A percentile compares a stretch with the other conserved stretches of the same genome.
Evolutionary conservation across 805 yeast genomes (phyloP).

Genomic region (Candida wancherniae): DNA sequence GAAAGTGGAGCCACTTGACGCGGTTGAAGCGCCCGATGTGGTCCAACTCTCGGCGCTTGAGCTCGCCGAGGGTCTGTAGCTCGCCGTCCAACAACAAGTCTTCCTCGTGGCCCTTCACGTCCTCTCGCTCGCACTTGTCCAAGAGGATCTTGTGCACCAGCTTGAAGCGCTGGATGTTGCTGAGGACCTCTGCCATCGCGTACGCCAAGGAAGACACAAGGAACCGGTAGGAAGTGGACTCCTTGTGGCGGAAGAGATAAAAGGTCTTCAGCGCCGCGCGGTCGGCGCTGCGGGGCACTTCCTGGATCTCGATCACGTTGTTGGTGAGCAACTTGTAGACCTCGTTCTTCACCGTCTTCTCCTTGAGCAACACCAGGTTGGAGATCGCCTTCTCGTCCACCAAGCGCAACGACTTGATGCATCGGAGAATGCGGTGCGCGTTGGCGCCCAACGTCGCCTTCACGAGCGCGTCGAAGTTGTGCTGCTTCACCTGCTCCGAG

Average conservation of each 20-base stretch:
- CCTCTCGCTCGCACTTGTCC: slow-evolving; percentile 82
- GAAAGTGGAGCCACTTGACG: slow-evolving; percentile 52
- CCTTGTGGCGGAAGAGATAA: slow-evolving; percentile 69
- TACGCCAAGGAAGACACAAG: slow-evolving; percentile 42
- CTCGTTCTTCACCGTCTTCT: slow-evolving; percentile 68
- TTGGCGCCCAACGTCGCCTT: slow-evolving; percentile 60
- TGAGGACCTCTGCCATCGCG: slow-evolving; percentile 50
- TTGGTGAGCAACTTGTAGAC: slow-evolving; percentile 60
- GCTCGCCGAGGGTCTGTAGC: slow-evolving; percentile 59
- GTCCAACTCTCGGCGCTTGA: slow-evolving; percentile 53
- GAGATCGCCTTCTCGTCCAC: slow-evolving; percentile 83
- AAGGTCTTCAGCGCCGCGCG: slow-evolving; percentile 87
- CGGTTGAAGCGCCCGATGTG: slow-evolving; percentile 53
- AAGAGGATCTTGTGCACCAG: slow-evolving; percentile 60
- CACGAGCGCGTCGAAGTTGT: slow-evolving; percentile 52
- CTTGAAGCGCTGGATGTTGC: slow-evolving; percentile 49
- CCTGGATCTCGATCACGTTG: slow-evolving; percentile 83
- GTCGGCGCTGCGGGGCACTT: slow-evolving; percentile 87
- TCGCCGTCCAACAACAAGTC: slow-evolving; percentile 73
- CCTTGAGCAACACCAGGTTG: slow-evolving; percentile 70
- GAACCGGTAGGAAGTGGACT: slow-evolving; percentile 27
- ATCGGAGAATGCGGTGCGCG: slow-evolving; percentile 69
- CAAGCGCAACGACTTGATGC: slow-evolving; percentile 63
- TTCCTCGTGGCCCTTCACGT: slow-evolving; percentile 77
- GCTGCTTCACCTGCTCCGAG: slow-evolving; percentile 41